A percentile compares a stretch with the other conserved stretches of the same genome.
phyloP scores from a whole-genome alignment of 805 yeast genomes.

The Schizosaccharomyces octosporus region DNA sequence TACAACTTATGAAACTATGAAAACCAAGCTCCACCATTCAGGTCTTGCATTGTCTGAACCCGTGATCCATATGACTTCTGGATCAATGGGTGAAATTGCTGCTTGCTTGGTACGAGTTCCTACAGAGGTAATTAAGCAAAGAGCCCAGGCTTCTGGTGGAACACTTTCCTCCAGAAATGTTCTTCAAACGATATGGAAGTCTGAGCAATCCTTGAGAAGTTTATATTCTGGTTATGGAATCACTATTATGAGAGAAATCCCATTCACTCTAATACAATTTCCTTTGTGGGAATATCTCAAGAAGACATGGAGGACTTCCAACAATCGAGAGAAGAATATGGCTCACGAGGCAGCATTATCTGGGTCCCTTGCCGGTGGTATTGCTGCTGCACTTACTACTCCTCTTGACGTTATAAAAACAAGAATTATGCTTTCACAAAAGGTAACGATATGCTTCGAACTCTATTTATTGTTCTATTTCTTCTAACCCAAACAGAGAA shows the following conservation, averaged over 20 bases:
- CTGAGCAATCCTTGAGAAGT: conserved; percentile 44
- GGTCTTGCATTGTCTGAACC: conserved; percentile 14
- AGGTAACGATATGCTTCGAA: conserved; percentile 3
- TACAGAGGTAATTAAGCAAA: conserved; percentile 83
- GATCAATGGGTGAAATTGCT: conserved; percentile 72
- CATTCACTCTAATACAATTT: conserved; percentile 86
- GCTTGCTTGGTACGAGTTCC: conserved; percentile 93
- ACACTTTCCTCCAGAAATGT: conserved; percentile 21
- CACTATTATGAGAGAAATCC: conserved; percentile 84
- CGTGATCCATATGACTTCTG: conserved; percentile 58
- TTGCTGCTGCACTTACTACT: conserved; percentile 83
- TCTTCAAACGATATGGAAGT: conserved; percentile 26
- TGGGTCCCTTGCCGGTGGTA: conserved; percentile 85
- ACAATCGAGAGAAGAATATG: conserved; percentile 21
- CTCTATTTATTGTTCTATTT: not conserved
- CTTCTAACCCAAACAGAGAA: not conserved
- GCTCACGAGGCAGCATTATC: conserved; percentile 63
- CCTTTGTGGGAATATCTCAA: conserved; percentile 78
- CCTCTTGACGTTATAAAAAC: conserved; percentile 90
- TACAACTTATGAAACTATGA: conserved; percentile 1
- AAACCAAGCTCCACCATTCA: conserved; percentile 1
- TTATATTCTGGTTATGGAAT: conserved; percentile 83
- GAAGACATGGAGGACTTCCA: conserved; percentile 25
- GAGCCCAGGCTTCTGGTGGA: conserved; percentile 68
- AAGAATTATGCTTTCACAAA: conserved; percentile 53